phyloP scores from a whole-genome alignment of 495 filamentous ascomycete genomes.

The Pyrenula aspistea region DNA sequence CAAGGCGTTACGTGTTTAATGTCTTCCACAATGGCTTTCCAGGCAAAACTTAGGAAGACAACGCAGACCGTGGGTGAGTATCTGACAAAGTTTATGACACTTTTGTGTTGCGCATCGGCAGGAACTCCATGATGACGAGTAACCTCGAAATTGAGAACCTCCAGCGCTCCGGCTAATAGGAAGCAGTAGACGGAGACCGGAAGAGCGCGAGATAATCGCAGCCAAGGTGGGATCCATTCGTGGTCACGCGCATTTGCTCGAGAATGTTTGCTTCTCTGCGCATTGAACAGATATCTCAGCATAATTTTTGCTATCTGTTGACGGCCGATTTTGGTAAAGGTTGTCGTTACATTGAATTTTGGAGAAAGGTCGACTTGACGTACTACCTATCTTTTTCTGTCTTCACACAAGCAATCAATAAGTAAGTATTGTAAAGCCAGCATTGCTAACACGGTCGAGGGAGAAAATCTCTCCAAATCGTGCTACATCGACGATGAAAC shows the following conservation, averaged over 20 bases:
- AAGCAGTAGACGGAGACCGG: background rate
- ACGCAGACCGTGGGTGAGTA: background rate
- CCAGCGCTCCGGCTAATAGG: background rate
- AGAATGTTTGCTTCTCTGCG: background rate
- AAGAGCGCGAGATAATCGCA: background rate
- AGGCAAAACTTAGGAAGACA: background rate
- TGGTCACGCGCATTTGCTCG: background rate
- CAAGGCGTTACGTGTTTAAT: background rate
- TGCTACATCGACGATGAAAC: background rate
- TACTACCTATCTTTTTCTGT: background rate
- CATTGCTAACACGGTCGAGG: background rate
- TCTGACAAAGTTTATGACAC: background rate
- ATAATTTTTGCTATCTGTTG: background rate
- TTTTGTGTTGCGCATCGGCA: background rate
- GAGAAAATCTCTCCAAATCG: background rate
- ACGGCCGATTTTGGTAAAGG: background rate
- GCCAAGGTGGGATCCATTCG: background rate
- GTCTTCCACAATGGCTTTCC: background rate
- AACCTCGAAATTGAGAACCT: background rate
- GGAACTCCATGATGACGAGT: background rate
- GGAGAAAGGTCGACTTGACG: background rate
- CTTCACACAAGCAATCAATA: background rate
- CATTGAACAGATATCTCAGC: background rate
- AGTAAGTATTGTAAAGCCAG: background rate
- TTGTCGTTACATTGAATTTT: background rate